Base-by-base conservation (phyloP, 305 asterid species). In the Fraxinus floribunda region DNA sequence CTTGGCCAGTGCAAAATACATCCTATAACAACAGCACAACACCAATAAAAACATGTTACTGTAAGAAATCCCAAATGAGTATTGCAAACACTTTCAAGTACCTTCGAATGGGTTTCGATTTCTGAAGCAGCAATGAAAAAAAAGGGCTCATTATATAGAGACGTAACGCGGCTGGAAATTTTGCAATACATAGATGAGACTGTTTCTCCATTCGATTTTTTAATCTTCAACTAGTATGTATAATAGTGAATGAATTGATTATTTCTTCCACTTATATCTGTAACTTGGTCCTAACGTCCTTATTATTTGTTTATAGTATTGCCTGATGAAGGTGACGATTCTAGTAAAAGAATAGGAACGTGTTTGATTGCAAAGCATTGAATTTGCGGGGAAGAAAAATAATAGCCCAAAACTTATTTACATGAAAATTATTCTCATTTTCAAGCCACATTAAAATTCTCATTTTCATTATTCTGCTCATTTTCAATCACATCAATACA, bases 41-140 rank as follows among this genome's bases (percentile, higher is more conserved):
- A 49, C 0, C 20, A 49, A 49, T 52, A 52, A 52, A 5, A 52
- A 52, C 22, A 18, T 15, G 60, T 46, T 30, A 36, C 24, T 55
- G 49, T 75, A 66, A 13, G 57, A 66, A 83, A 83, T 55, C 20
- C 77, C 41, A 64, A 64, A 83, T 29, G 71, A 32, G 41, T 16
- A 7, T 49, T 39, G 16, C 39, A 34, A 70, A 49, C 18, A 49
- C 6, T 49, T 49, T 49, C 60, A 13, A 13, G 57, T 46, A 46
- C 57, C 57, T 46, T 46, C 4, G 57, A 46, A 46, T 46, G 60
- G 60, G 20, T 49, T 49, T 55, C 64, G 9, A 52, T 52, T 52
- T n/a, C 64, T 83, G 86, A 83, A 83, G 90, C 90, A 86, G 81
- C 87, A 86, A 78, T 79, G 85, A 44, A 84, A 86, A 86, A 86